Evolutionary conservation across 2,329 filamentous ascomycete genomes (phyloP), one percentile per base, ranked within the genome.

Genomic region (Diplocarpon mali): DNA sequence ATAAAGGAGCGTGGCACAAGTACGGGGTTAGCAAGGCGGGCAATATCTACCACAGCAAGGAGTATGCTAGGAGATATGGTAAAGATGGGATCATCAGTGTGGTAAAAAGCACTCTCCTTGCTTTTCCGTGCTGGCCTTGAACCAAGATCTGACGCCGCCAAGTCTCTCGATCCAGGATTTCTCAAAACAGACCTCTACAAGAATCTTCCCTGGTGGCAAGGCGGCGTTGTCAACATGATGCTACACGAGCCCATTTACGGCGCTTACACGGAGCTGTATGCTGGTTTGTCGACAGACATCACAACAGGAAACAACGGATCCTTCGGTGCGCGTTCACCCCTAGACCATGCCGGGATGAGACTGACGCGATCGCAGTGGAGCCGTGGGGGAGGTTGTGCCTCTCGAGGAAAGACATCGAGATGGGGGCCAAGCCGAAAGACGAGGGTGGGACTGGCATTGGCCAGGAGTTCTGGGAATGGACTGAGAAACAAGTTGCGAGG

Each of bases 341-440:
- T 1, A 32, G 28, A 27, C 11, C 12, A 29, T 12, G 13, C 17
- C 5, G 3, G 20, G 20, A 6, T n/a, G 35, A 5, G 13, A 38
- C 39, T 42, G 30, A 46, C 39, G 14, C 11, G 12, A 27, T 16
- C 7, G 13, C n/a, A 46, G 62, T 75, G 14, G 61, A 69, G 37
- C 70, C 70, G 1, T 75, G 67, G 66, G 71, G 70, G 48, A 55
- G 61, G 32, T 51, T 62, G 42, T 41, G 45, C 35, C 43, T 55
- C 17, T 59, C 64, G 28, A 54, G 62, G 9, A 46, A 50, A 24
- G 65, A 66, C 47, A 38, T 66, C 11, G 48, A 54, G 1, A 47
- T 57, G 2, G 61, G 55, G 8, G 57, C 59, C 0, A 62, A 57
- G 45, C 38, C 57, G 7, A 49, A 59, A 43, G 57, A 54, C 12